A percentile compares a stretch with the other conserved stretches of the same genome.
phyloP scores from a whole-genome alignment of 148 eudicot species.

The Rhododendron ovatum region DNA sequence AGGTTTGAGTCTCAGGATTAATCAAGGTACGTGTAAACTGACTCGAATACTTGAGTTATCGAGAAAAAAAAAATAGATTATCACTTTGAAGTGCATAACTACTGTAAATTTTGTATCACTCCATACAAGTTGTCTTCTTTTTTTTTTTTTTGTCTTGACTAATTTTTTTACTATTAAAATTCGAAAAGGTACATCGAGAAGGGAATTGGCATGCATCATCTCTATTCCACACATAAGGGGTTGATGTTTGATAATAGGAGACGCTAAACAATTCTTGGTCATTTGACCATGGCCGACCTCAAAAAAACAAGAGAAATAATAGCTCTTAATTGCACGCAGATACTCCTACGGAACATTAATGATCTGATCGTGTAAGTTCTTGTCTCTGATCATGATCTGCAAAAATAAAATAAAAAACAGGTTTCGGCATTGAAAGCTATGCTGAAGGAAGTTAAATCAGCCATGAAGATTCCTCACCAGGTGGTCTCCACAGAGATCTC shows the following conservation, averaged over 20 bases:
- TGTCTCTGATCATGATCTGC: background rate
- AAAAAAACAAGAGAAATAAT: background rate
- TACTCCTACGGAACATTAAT: background rate
- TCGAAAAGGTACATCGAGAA: background rate
- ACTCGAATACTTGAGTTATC: too few species aligned
- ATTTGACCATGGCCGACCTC: background rate
- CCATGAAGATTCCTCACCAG: slow-evolving; percentile 32
- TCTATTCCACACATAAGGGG: background rate
- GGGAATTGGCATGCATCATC: background rate
- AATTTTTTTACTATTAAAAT: too few species aligned
- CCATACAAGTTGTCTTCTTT: background rate
- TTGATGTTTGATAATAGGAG: background rate
- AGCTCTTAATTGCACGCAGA: background rate
- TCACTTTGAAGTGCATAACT: background rate
- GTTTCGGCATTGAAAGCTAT: slow-evolving; percentile 44
- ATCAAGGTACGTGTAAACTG: too few species aligned
- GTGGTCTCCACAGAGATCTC: slow-evolving; percentile 39
- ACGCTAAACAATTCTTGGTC: background rate
- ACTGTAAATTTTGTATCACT: background rate
- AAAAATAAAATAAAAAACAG: slow-evolving; percentile 26
- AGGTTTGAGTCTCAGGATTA: too few species aligned
- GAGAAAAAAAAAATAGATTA: too few species aligned
- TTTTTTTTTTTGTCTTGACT: too few species aligned
- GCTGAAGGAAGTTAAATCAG: slow-evolving; percentile 32
- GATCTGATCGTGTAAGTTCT: background rate